Conservation (phyloP, 768 basidiomycete genomes). For the Agaricus blazei region DNA sequence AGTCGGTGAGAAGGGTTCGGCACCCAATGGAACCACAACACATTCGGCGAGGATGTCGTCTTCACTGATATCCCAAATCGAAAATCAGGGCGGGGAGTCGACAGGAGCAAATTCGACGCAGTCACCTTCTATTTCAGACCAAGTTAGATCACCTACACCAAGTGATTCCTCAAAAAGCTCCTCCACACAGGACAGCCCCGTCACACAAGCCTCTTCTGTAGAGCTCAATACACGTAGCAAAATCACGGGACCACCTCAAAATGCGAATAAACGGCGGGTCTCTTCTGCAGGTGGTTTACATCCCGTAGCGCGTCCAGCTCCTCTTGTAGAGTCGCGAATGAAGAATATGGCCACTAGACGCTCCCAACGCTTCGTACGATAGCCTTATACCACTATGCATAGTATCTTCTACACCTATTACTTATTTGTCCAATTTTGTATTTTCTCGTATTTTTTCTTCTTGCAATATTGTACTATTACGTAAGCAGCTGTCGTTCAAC, state of each 20-base stretch:
- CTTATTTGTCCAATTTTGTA: not conserved
- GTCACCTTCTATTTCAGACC: not conserved
- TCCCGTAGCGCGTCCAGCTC: conserved; percentile 16
- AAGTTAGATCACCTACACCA: conserved; percentile 5
- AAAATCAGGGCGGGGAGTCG: not conserved
- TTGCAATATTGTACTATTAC: not conserved
- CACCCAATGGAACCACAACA: not conserved
- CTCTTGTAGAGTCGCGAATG: conserved; percentile 22
- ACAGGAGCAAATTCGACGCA: not conserved
- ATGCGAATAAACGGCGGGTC: not conserved
- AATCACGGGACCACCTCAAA: not conserved
- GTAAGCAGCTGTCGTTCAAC: not conserved
- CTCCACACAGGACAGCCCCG: conserved; percentile 2
- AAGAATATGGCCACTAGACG: conserved; percentile 2
- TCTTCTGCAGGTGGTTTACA: not conserved
- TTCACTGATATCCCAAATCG: not conserved
- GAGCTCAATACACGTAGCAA: not conserved
- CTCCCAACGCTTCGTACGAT: conserved; percentile 8
- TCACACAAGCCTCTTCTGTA: not conserved
- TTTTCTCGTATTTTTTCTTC: not conserved
- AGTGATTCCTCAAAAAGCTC: conserved; percentile 1
- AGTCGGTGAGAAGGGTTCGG: conserved; percentile 17
- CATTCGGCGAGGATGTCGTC: not conserved
- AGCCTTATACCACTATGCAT: conserved; percentile 5
- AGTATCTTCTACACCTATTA: not conserved